These are phyloP conservation scores for Acrocalymma vagum DNA, from an alignment of 2,329 filamentous ascomycete species.

Conservation along the genomic window DNA sequence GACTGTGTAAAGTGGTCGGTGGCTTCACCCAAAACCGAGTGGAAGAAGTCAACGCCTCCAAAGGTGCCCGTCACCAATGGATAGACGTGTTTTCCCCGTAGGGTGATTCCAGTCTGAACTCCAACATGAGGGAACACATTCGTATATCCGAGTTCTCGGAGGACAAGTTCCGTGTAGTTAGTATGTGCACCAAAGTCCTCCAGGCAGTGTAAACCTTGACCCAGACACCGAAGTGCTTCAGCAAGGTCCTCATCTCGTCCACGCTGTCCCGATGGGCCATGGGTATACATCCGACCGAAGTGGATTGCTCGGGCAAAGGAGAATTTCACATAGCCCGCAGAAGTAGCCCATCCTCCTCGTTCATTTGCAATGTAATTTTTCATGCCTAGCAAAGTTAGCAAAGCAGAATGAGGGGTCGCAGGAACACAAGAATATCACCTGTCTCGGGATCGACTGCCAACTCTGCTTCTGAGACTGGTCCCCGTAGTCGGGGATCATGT, in stretches of 20 bases:
- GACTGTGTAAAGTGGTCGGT: constrained; percentile 59
- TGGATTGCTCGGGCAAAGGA: constrained; percentile 58
- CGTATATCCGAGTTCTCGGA: constrained; percentile 60
- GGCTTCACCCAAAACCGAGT: constrained; percentile 59
- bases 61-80: constrained; percentile 65
- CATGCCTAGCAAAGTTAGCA: constrained; percentile 69
- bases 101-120: constrained; percentile 53
- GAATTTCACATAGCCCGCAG: constrained; percentile 76
- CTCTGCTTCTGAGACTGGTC: constrained; percentile 68
- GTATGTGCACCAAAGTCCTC: constrained; percentile 65
- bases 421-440: constrained; percentile 16
- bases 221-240: constrained; percentile 60
- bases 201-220: constrained; percentile 62
- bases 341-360: constrained; percentile 85
- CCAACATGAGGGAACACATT: constrained; percentile 64
- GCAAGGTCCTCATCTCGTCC: constrained; percentile 55
- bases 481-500: constrained; percentile 82
- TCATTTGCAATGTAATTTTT: constrained; percentile 99
- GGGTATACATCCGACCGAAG: constrained; percentile 57
- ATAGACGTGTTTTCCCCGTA: constrained; percentile 57
- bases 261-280: constrained; percentile 50
- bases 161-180: constrained; percentile 63
- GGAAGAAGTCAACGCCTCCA: constrained; percentile 61
- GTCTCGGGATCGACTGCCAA: constrained; percentile 55
- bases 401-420: neutral